These are phyloP conservation scores for Trypanosomatidae sp. DNA, from an alignment of 208 protist species.

Conservation along the genomic window DNA sequence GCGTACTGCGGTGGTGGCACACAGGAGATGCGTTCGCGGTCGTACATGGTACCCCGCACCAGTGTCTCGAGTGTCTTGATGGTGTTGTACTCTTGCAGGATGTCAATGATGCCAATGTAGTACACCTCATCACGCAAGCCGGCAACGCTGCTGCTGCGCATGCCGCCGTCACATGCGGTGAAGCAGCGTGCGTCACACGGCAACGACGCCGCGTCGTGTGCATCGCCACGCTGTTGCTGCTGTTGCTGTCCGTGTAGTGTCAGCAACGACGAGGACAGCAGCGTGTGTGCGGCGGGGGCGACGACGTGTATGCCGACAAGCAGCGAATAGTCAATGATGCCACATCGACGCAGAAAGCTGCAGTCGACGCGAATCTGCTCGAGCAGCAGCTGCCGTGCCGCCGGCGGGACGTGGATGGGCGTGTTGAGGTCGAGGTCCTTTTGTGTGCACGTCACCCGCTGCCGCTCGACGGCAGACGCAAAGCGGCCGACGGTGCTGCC, in stretches of 20 bases:
- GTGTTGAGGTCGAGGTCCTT: constrained; percentile 87
- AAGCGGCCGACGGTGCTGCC: constrained; percentile 86
- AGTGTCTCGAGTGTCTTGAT: constrained; percentile 71
- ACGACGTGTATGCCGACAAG: constrained; percentile 84
- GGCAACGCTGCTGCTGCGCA: constrained; percentile 50
- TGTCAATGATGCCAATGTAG: constrained; percentile 92
- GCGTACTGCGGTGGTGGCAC: constrained; percentile 78
- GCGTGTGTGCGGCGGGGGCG: constrained; percentile 2
- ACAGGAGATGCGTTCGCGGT: constrained; percentile 73
- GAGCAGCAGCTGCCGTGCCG: constrained; percentile 56
- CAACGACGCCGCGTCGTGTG: neutral
- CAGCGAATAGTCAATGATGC: constrained; percentile 92
- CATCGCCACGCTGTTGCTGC: neutral
- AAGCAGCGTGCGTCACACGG: constrained; percentile 55
- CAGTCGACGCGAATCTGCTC: constrained; percentile 81
- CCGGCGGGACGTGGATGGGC: constrained; percentile 53
- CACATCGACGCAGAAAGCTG: constrained; percentile 69
- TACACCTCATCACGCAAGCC: constrained; percentile 70
- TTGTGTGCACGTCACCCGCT: constrained; percentile 75
- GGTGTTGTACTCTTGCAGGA: constrained; percentile 85
- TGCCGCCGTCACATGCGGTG: constrained; percentile 66
- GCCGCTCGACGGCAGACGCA: constrained; percentile 64
- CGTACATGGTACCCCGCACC: constrained; percentile 39
- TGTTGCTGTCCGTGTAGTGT: neutral
- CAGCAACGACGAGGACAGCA: neutral